Conservation (phyloP, 1,284 basidiomycete genomes). For the Ceratobasidium sp. region DNA sequence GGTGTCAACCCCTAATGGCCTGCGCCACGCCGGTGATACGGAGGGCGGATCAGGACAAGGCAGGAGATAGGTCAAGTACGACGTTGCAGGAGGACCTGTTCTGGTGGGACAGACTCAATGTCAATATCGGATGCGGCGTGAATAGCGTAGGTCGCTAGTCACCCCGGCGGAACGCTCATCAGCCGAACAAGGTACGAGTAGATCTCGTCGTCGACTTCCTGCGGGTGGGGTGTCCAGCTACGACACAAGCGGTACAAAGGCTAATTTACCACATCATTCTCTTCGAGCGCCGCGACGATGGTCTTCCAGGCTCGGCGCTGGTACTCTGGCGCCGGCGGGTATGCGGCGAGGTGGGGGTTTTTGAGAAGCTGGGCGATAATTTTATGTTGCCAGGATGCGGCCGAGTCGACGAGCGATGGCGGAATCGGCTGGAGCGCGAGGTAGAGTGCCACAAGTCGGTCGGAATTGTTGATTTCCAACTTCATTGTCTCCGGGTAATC, state of each 20-base stretch:
- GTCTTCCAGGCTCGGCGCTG: constrained; percentile 75
- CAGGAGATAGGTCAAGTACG: constrained; percentile 65
- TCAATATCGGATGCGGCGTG: constrained; percentile 52
- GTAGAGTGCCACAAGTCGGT: constrained; percentile 13
- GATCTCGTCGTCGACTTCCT: constrained; percentile 67
- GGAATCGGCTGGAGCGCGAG: constrained; percentile 12
- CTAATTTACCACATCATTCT: constrained; percentile 55
- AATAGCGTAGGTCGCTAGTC: constrained; percentile 8
- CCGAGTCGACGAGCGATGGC: not conserved
- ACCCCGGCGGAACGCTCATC: constrained; percentile 46
- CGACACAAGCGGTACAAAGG: constrained; percentile 36
- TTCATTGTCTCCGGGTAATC: not conserved
- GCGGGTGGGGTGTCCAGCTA: constrained; percentile 46
- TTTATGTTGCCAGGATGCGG: not conserved
- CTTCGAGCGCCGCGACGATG: constrained; percentile 63
- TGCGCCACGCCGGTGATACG: constrained; percentile 46
- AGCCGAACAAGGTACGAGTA: constrained; percentile 65
- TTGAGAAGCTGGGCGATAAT: not conserved
- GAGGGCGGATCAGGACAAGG: constrained; percentile 13
- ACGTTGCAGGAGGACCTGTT: constrained; percentile 57
- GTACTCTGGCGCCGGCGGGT: constrained; percentile 67
- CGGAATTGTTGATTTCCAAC: not conserved
- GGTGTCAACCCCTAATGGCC: constrained; percentile 12
- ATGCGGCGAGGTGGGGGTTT: constrained; percentile 19
- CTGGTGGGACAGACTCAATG: constrained; percentile 25